Evolutionary conservation across 108 stramenopile genomes (phyloP).

Genomic region (Chaetoceros muelleri): DNA sequence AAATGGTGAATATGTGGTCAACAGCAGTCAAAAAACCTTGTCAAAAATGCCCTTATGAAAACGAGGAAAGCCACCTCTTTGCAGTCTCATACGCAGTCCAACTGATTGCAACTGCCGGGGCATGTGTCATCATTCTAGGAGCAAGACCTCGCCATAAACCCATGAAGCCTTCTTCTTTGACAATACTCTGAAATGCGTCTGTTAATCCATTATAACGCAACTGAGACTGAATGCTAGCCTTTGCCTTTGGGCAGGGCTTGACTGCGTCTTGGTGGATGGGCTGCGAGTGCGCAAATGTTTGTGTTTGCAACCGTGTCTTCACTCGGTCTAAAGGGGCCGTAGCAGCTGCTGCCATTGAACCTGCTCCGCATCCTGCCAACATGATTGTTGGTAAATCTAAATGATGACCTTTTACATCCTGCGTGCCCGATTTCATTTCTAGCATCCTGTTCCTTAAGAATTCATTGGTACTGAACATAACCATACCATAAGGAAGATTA

Average conservation of each 20-base stretch:
- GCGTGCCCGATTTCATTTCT: conserved; percentile 8
- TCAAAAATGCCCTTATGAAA: too few relatives aligned
- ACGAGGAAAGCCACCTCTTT: conserved; percentile 42
- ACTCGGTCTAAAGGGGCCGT: conserved; percentile 97
- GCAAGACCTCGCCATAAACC: conserved; percentile 87
- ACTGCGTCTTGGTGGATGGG: not conserved
- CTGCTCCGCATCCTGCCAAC: conserved; percentile 75
- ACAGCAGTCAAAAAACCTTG: too few relatives aligned
- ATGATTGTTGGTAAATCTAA: conserved; percentile 39
- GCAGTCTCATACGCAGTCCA: conserved; percentile 97
- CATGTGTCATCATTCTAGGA: conserved; percentile 81
- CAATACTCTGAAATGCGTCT: conserved; percentile 75
- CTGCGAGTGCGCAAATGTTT: conserved; percentile 30
- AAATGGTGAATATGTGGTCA: not conserved
- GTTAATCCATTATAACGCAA: conserved; percentile 10
- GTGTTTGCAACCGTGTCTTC: conserved; percentile 88
- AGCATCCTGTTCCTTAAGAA: conserved; percentile 36
- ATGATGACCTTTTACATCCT: conserved; percentile 8
- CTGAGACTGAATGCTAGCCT: conserved; percentile 14
- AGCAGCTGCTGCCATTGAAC: conserved; percentile 75
- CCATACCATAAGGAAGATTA: conserved; percentile 95
- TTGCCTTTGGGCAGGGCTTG: conserved; percentile 19
- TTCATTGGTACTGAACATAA: conserved; percentile 96
- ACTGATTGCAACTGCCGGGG: conserved; percentile 94
- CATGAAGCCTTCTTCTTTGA: conserved; percentile 68